phyloP scores from a whole-genome alignment of 768 basidiomycete species.

The Russula vinacea region DNA sequence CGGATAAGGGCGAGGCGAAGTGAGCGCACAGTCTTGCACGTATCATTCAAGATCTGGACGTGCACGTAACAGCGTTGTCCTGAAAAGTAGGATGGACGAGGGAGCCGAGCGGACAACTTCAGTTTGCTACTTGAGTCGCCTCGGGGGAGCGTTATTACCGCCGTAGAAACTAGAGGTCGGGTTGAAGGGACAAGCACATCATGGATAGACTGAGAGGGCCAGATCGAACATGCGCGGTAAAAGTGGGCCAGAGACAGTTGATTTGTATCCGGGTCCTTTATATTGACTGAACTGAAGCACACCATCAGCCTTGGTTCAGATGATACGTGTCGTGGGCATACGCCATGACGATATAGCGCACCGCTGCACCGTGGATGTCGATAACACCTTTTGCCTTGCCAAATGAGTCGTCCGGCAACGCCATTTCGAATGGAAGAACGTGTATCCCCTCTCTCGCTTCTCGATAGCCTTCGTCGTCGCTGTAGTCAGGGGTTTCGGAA shows the following conservation, averaged over 20 bases:
- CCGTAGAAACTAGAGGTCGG: conserved; percentile 56
- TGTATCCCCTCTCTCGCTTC: conserved; percentile 65
- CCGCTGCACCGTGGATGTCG: conserved; percentile 52
- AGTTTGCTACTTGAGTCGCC: conserved; percentile 53
- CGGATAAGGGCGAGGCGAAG: conserved; percentile 62
- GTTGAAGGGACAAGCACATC: conserved; percentile 57
- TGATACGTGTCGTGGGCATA: conserved; percentile 40
- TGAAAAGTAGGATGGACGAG: conserved; percentile 75
- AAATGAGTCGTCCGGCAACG: conserved; percentile 55
- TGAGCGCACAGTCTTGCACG: conserved; percentile 62
- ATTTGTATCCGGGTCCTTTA: conserved; percentile 59
- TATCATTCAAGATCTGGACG: conserved; percentile 62
- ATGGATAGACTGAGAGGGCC: conserved; percentile 68
- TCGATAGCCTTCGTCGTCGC: conserved; percentile 61
- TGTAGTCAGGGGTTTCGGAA: conserved; percentile 43
- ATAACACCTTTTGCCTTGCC: conserved; percentile 59
- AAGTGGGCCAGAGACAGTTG: conserved; percentile 83
- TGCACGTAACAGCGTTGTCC: conserved; percentile 74
- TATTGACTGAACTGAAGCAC: conserved; percentile 59
- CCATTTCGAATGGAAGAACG: conserved; percentile 67
- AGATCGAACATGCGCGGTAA: conserved; percentile 77
- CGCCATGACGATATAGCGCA: conserved; percentile 81
- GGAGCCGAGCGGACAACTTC: conserved; percentile 60
- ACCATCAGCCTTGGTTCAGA: neutral
- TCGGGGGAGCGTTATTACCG: conserved; percentile 54